Base-by-base conservation (phyloP, 2,329 filamentous ascomycete species). In the Ophiocordyceps camponoti-floridani region DNA sequence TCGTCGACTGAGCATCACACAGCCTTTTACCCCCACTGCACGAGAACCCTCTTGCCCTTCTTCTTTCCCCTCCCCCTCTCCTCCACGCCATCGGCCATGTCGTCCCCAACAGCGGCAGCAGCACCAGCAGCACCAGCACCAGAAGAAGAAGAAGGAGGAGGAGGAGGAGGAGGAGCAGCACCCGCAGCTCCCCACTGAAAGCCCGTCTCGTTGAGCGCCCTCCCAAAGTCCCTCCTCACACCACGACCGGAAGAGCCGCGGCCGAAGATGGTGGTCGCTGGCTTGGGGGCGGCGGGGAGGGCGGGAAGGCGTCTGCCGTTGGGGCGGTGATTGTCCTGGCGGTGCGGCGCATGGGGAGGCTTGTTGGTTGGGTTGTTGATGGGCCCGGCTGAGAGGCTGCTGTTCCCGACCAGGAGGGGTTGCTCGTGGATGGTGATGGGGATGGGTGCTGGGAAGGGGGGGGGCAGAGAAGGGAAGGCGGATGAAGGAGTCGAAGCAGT, bases 201-300 rank as follows among this genome's bases (percentile, higher is more conserved):
- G 2, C 67, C 69, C 0, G 71, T 72, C 68, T 64, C 31, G 64
- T 60, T 55, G 53, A 9, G 66, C 69, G 5, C 23, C 23, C 23
- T 23, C 37, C 19, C 19, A 27, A 67, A 61, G 52, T 79, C 75
- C 40, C 76, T 60, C 42, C 73, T 64, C 14, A 80, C 74, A 30
- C 66, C 59, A 4, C 63, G 58, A 4, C 75, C 64, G 4, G 63
- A 59, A 16, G 35, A 37, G 2, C 75, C 75, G 51, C 79, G 78
- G 3, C 74, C 74, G 45, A 78, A 77, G 41, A 79, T 75, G 0
- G 73, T 76, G 1, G 73, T 77, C 40, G 67, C 66, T 3, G 74
- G 73, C 54, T 79, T 95, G 0, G 83, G 73, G 1, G 86, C 87
- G 0, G 78, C 70, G 0, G 88, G 88, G 1, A 95, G 70, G 1